phyloP scores from a whole-genome alignment of 1,284 basidiomycete species.

The Entoloma clypeatum region DNA sequence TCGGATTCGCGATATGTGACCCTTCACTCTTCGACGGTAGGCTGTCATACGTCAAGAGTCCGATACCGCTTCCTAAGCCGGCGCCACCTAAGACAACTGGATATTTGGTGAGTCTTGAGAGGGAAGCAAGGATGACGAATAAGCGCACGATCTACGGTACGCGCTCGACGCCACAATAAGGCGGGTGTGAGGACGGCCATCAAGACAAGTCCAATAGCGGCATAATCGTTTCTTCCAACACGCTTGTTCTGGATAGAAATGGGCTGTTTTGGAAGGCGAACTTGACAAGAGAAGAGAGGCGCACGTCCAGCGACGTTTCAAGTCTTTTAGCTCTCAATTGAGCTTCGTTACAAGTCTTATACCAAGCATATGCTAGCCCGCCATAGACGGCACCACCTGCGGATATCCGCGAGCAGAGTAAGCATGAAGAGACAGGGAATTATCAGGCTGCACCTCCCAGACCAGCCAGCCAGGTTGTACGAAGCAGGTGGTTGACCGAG shows the following conservation, averaged over 20 bases:
- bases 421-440: neutral
- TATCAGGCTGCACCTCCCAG: conserved; percentile 49
- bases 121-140: neutral
- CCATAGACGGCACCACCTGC: conserved; percentile 33
- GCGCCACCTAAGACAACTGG: conserved; percentile 67
- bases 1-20: conserved; percentile 23
- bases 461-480: conserved; percentile 69
- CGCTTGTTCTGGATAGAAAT: conserved; percentile 41
- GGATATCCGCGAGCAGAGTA: conserved; percentile 5
- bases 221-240: conserved; percentile 62
- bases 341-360: conserved; percentile 34
- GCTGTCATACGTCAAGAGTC: conserved; percentile 51
- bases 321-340: conserved; percentile 30
- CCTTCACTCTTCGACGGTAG: conserved; percentile 49
- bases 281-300: conserved; percentile 12
- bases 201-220: conserved; percentile 63
- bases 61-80: conserved; percentile 58
- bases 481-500: conserved; percentile 55
- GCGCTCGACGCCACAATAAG: conserved; percentile 63
- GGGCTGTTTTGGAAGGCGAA: conserved; percentile 8
- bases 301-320: conserved; percentile 54
- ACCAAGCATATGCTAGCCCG: conserved; percentile 35
- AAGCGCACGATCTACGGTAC: conserved; percentile 49
- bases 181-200: conserved; percentile 61
- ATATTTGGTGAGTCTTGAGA: neutral